Evolutionary conservation across 2,329 filamentous ascomycete genomes (phyloP).

Genomic region (Colletotrichum coccodes): DNA sequence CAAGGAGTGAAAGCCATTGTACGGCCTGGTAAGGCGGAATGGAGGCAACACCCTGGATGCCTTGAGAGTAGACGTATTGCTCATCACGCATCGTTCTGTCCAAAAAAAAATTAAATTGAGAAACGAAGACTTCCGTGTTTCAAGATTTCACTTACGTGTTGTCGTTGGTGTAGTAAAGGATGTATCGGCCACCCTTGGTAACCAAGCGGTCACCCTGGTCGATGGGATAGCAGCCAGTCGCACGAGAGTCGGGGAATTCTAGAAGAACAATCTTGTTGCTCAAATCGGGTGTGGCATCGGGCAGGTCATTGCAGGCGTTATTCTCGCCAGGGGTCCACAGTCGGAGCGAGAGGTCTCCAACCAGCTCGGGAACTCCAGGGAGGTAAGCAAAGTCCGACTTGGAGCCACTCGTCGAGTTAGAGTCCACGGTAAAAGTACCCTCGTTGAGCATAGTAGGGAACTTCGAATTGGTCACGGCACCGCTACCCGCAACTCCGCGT

Average conservation of each 20-base stretch:
- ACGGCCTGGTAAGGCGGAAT: slow-evolving; percentile 10
- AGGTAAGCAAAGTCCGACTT: slow-evolving; percentile 10
- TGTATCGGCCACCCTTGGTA: slow-evolving; percentile 51
- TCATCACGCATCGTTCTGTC: slow-evolving; percentile 10
- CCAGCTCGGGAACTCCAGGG: slow-evolving; percentile 1
- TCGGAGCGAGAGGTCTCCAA: slow-evolving; percentile 28
- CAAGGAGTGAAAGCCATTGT: slow-evolving; percentile 12
- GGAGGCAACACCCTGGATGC: slow-evolving; percentile 4
- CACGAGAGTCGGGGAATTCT: slow-evolving; percentile 39
- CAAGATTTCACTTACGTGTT: slow-evolving; percentile 34
- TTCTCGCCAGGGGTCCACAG: slow-evolving; percentile 28
- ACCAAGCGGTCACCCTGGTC: slow-evolving; percentile 50
- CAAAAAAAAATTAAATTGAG: too few species aligned
- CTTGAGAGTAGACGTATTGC: slow-evolving; percentile 9
- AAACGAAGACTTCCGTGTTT: too few species aligned
- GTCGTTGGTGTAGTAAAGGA: slow-evolving; percentile 38
- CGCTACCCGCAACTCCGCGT: slow-evolving; percentile 31
- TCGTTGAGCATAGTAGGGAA: slow-evolving; percentile 15
- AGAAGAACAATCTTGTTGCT: slow-evolving; percentile 52
- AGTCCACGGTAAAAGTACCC: slow-evolving; percentile 13
- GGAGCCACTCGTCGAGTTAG: not conserved
- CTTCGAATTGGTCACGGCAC: slow-evolving; percentile 37
- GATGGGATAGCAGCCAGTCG: slow-evolving; percentile 41
- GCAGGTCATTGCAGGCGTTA: slow-evolving; percentile 26
- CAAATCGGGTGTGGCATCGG: slow-evolving; percentile 51